These are phyloP conservation scores for Starmerella floris DNA, from an alignment of 805 yeast genomes.

Conservation along the genomic window DNA sequence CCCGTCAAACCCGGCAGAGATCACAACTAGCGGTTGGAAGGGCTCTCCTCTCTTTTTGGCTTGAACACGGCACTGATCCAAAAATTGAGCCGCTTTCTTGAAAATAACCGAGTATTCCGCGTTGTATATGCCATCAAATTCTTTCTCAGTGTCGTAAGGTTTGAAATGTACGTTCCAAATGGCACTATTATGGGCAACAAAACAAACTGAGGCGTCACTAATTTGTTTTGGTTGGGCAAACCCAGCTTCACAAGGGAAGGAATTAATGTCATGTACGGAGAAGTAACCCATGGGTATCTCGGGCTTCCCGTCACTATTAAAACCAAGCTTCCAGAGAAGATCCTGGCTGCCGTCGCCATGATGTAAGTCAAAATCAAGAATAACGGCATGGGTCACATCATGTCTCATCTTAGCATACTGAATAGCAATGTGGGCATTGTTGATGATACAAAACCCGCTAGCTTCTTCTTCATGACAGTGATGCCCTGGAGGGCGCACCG, in stretches of 20 bases:
- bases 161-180: slow-evolving; percentile 77
- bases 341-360: slow-evolving; percentile 88
- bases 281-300: slow-evolving; percentile 50
- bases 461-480: slow-evolving; percentile 77
- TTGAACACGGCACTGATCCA: slow-evolving; percentile 1
- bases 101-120: slow-evolving; percentile 48
- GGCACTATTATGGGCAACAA: slow-evolving; percentile 60
- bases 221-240: slow-evolving; percentile 59
- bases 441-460: slow-evolving; percentile 69
- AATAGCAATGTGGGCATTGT: slow-evolving; percentile 68
- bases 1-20: slow-evolving; percentile 83
- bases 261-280: slow-evolving; percentile 72
- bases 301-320: slow-evolving; percentile 28
- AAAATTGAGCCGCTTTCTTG: slow-evolving; percentile 50
- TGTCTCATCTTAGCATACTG: slow-evolving; percentile 57
- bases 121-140: slow-evolving; percentile 49
- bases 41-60: slow-evolving; percentile 25
- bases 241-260: slow-evolving; percentile 72
- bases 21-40: slow-evolving; percentile 47
- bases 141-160: slow-evolving; percentile 48
- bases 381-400: slow-evolving; percentile 65
- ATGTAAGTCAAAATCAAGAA: slow-evolving; percentile 70
- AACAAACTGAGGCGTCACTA: slow-evolving; percentile 64
- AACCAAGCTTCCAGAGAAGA: slow-evolving; percentile 67
- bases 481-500: slow-evolving; percentile 75